These are phyloP conservation scores for Solanum paucissectum DNA, from an alignment of 257 asterid species.

Conservation along the genomic window DNA sequence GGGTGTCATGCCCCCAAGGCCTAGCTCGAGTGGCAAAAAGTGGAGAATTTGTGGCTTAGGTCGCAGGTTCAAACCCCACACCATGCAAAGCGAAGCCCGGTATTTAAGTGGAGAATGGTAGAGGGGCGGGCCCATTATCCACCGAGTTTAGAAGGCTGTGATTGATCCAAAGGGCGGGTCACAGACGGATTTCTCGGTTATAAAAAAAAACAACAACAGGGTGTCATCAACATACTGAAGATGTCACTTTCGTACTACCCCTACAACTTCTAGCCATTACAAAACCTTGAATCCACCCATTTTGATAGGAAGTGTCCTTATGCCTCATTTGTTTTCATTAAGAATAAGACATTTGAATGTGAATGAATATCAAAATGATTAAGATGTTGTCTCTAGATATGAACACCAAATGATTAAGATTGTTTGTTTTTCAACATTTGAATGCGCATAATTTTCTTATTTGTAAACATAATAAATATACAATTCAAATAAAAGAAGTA, in stretches of 20 bases:
- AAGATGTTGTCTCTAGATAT: neutral
- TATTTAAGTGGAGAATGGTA: too few relatives aligned
- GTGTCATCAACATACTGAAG: neutral
- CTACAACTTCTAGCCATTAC: neutral
- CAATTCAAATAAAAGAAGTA: neutral
- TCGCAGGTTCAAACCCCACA: too few relatives aligned
- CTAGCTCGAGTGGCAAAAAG: too few relatives aligned
- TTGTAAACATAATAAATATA: neutral
- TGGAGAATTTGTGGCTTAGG: too few relatives aligned
- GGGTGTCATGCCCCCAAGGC: too few relatives aligned
- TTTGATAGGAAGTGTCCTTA: neutral
- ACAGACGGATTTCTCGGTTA: too few relatives aligned
- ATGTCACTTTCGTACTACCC: neutral
- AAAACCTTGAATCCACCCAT: neutral
- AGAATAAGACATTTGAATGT: neutral
- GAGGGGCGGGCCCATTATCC: too few relatives aligned
- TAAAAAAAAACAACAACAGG: neutral
- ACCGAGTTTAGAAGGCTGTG: too few relatives aligned
- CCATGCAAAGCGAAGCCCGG: too few relatives aligned
- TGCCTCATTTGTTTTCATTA: neutral
- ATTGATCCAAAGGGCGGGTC: too few relatives aligned
- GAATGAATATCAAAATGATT: neutral
- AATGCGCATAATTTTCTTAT: neutral
- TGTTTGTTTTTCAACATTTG: neutral
- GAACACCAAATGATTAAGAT: neutral